Evolutionary conservation across 1,284 basidiomycete genomes (phyloP).

Genomic region (Ustilago curta): DNA sequence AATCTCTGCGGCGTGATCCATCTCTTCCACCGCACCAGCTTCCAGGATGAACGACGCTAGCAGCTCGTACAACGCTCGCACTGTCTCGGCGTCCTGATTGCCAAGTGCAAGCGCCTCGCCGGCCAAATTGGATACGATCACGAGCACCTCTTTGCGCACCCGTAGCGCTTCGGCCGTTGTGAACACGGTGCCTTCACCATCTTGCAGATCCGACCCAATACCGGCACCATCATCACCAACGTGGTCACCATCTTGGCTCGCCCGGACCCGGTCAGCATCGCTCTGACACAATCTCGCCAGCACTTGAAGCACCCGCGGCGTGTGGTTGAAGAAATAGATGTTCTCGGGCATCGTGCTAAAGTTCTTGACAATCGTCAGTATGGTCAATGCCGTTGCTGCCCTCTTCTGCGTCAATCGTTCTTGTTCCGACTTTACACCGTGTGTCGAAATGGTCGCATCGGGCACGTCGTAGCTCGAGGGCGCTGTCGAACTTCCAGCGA

Average conservation of each 20-base stretch:
- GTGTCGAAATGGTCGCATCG: slow-evolving; percentile 35
- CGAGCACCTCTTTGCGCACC: slow-evolving; percentile 82
- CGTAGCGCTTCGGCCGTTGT: slow-evolving; percentile 73
- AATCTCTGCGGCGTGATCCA: slow-evolving; percentile 72
- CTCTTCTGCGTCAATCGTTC: slow-evolving; percentile 50
- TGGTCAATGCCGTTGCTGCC: slow-evolving; percentile 78
- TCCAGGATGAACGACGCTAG: slow-evolving; percentile 82
- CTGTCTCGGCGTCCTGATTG: slow-evolving; percentile 70
- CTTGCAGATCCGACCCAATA: not conserved
- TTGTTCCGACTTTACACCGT: slow-evolving; percentile 36
- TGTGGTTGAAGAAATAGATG: slow-evolving; percentile 76
- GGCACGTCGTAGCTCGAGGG: slow-evolving; percentile 9
- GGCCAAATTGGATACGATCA: slow-evolving; percentile 79
- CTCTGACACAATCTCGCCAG: slow-evolving; percentile 68
- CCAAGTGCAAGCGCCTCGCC: slow-evolving; percentile 72
- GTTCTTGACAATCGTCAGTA: slow-evolving; percentile 87
- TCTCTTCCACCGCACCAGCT: slow-evolving; percentile 76
- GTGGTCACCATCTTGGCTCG: slow-evolving; percentile 10
- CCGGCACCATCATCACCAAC: slow-evolving; percentile 12
- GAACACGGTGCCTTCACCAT: slow-evolving; percentile 45
- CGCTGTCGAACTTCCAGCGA: slow-evolving; percentile 10
- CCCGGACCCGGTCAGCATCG: slow-evolving; percentile 67
- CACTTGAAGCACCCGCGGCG: slow-evolving; percentile 77
- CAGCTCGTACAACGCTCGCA: slow-evolving; percentile 76
- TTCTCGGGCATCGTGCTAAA: slow-evolving; percentile 83